Conservation (phyloP, 768 basidiomycete species). For the Austroboletus eburneus region DNA sequence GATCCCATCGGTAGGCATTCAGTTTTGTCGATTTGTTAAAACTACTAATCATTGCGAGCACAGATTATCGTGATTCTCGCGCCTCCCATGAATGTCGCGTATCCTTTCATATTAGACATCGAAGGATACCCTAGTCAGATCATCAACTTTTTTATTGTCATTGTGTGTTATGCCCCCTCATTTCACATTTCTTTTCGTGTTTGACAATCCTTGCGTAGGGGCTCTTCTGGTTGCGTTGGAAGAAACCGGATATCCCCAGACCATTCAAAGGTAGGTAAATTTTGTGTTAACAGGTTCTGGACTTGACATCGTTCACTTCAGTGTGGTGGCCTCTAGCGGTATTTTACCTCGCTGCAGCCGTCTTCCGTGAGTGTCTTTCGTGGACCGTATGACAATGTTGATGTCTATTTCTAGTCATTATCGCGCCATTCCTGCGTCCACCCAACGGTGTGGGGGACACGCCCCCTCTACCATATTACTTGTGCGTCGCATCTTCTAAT, state of each 20-base stretch:
- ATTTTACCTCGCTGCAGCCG: constrained; percentile 49
- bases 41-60: constrained; percentile 3
- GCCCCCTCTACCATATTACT: constrained; percentile 56
- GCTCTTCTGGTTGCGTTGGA: constrained; percentile 54
- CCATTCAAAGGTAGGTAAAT: constrained; percentile 47
- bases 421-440: constrained; percentile 54
- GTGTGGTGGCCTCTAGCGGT: constrained; percentile 55
- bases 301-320: constrained; percentile 13
- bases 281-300: not conserved
- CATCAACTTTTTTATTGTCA: constrained; percentile 50
- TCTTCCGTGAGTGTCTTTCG: constrained; percentile 41
- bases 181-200: constrained; percentile 25
- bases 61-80: constrained; percentile 50
- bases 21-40: too few species aligned
- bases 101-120: constrained; percentile 58
- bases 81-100: constrained; percentile 48
- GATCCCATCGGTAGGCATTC: constrained; percentile 47
- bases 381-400: constrained; percentile 6
- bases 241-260: constrained; percentile 41
- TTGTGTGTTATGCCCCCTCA: constrained; percentile 37
- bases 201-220: constrained; percentile 32
- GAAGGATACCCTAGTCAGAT: constrained; percentile 47
- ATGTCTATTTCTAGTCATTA: constrained; percentile 36
- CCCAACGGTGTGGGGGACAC: constrained; percentile 55
- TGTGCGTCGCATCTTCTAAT: constrained; percentile 25